Evolutionary conservation across 2,329 filamentous ascomycete species (phyloP).

Genomic region (Byssochlamys sp.): DNA sequence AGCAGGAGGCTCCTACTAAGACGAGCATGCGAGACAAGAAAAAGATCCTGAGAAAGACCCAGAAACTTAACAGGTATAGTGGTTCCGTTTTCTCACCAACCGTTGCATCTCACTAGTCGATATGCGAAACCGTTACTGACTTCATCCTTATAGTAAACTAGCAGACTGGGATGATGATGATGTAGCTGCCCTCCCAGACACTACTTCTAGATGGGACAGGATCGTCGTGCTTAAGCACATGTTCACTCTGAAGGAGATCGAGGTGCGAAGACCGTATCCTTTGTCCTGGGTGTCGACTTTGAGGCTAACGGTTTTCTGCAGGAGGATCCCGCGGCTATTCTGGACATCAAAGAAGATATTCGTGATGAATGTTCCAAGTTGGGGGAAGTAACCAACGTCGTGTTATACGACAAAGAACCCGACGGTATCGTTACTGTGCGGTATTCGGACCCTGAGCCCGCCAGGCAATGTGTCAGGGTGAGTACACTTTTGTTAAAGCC

Average conservation of each 20-base stretch:
- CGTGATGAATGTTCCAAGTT: constrained; percentile 79
- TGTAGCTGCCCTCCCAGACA: constrained; percentile 49
- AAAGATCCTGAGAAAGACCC: constrained; percentile 83
- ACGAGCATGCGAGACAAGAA: constrained; percentile 61
- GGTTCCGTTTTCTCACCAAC: background rate
- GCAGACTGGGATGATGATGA: constrained; percentile 94
- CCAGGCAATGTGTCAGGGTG: constrained; percentile 57
- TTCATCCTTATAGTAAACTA: constrained; percentile 53
- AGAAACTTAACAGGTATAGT: constrained; percentile 63
- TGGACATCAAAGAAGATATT: constrained; percentile 92
- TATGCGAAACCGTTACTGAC: constrained; percentile 9
- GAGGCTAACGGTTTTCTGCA: constrained; percentile 17
- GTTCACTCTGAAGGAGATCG: constrained; percentile 78
- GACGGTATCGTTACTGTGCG: constrained; percentile 78
- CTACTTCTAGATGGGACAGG: constrained; percentile 58
- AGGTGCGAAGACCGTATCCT: constrained; percentile 31
- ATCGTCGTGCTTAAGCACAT: constrained; percentile 82
- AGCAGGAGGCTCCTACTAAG: constrained; percentile 53
- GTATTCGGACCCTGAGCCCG: constrained; percentile 63
- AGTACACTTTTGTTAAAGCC: constrained; percentile 7
- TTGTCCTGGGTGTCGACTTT: background rate
- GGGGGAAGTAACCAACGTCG: constrained; percentile 80
- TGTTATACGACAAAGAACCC: constrained; percentile 76
- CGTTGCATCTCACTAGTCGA: background rate
- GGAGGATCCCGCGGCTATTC: constrained; percentile 69